A percentile compares a stretch with the other conserved stretches of the same genome.
Evolutionary conservation across 2,329 filamentous ascomycete genomes (phyloP).

Genomic region (Hawksworthiomyces lignivorus): DNA sequence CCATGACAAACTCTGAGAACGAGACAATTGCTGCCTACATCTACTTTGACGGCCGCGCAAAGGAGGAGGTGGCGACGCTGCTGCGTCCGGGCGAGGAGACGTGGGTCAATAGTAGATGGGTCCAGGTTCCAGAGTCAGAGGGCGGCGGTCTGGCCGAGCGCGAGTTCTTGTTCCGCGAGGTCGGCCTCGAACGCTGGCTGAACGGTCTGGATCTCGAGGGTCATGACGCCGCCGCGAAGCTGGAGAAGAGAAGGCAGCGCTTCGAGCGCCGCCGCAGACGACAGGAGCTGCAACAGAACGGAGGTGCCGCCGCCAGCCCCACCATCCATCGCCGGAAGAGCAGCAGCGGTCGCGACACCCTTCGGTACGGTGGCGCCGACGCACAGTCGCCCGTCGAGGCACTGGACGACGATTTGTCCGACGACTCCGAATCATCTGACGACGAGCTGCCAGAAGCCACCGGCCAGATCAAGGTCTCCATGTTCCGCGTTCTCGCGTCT

Average conservation of each 20-base stretch:
- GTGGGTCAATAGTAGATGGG: conserved; percentile 98
- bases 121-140: conserved; percentile 83
- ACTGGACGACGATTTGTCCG: conserved; percentile 48
- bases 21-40: conserved; percentile 97
- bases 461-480: conserved; percentile 94
- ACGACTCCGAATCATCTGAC: conserved; percentile 66
- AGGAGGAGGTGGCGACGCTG: conserved; percentile 94
- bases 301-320: conserved; percentile 25
- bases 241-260: conserved; percentile 82
- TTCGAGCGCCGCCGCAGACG: conserved; percentile 61
- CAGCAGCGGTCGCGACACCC: conserved; percentile 47
- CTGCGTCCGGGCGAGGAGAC: conserved; percentile 91
- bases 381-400: conserved; percentile 66
- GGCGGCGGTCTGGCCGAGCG: conserved; percentile 91
- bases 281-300: conserved; percentile 34
- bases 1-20: conserved; percentile 85
- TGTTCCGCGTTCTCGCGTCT: conserved; percentile 90
- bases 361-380: conserved; percentile 72
- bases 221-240: conserved; percentile 79
- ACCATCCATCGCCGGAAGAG: conserved; percentile 28
- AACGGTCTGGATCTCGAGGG: conserved; percentile 94
- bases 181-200: conserved; percentile 91
- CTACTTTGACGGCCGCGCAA: conserved; percentile 91
- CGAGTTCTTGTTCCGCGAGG: conserved; percentile 94
- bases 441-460: conserved; percentile 89